Evolutionary conservation across 2,329 filamentous ascomycete genomes (phyloP), one percentile per base, ranked within the genome.

Genomic region (Alternaria sp.): DNA sequence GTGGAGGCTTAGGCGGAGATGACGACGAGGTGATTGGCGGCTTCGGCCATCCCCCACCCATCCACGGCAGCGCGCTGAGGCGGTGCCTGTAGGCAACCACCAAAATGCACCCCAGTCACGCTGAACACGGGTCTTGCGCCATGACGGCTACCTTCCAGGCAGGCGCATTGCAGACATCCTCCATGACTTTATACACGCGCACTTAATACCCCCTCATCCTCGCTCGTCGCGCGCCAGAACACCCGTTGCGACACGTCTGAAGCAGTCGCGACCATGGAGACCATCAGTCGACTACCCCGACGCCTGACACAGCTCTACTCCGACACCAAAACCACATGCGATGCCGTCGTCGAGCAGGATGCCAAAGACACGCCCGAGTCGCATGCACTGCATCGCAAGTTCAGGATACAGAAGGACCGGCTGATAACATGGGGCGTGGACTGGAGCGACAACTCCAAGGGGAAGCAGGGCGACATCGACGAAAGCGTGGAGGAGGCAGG

Each of bases 401-500:
- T 93, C 68, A 87, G 90, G 67, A 93, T 94, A 69, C 92, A 94
- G 73, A 93, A 92, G 77, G 91, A 94, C 81, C 86, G 92, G 15
- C 84, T 94, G 50, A 89, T 92, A 62, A 90, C 89, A 64, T 95
- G 92, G 92, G 92, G 92, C 0, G 83, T 93, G 56, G 90, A 93
- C 78, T 95, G 92, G 92, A 92, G 89, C 60, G 91, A 94, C 76
- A 88, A 90, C 63, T 85, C 77, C 41, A 76, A 84, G 15, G 77
- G 73, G 37, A 87, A 84, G 68, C 85, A 89, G 63, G 87, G 88
- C 72, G 88, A 92, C 78, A 94, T 94, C 66, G 92, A 91, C 71
- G 89, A 91, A 76, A 90, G 90, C 56, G 81, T 90, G 18, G 87
- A 87, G 55, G 84, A 87, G 64, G 88, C 88, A 30, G 92, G 92